Base-by-base conservation (phyloP, 2,329 filamentous ascomycete species). In the Xylaria sp. region DNA sequence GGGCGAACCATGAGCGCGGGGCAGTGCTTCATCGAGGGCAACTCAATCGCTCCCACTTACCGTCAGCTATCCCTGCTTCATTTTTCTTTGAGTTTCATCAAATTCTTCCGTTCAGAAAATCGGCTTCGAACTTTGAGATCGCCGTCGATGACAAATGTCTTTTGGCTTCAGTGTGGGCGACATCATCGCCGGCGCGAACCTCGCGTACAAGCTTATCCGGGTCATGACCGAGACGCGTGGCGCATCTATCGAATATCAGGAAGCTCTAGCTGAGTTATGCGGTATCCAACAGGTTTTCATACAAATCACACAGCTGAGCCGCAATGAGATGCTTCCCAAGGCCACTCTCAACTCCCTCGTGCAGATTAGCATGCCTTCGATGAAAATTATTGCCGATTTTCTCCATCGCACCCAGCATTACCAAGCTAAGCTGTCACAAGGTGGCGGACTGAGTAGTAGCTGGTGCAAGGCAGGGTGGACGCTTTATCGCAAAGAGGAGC, bases 141-240 rank as follows among this genome's bases (percentile, higher is more conserved):
- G 18, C 40, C 32, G 32, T 35, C 16, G 10, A 42, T 42, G 10
- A 42, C 40, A 42, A 18, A 65, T 72, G 70, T 70, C 72, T 18
- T 79, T 79, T 63, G 78, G 77, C 8, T 79, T 76, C 70, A 72
- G 73, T 2, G 70, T 76, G 40, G 75, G 76, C 48, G 77, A 79
- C 65, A 72, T 79, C 18, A 71, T 78, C 32, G 71, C 74, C 1
- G 77, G 71, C 9, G 69, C 78, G 12, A 75, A 74, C 44, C 69
- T 79, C 27, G 71, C 78, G 23, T 62, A 72, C 51, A 70, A 74
- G 23, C 75, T 78, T 1, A 73, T 79, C 59, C 72, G 74, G 44
- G 71, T 73, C 25, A 66, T 78, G 42, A 66, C 73, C 16, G 73
- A 74, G 60, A 73, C 69, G 9, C 72, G 71, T 40, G 71, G 73